Evolutionary conservation across 176 grass and related monocot genomes (phyloP).

Genomic region (Panicum miliaceum): DNA sequence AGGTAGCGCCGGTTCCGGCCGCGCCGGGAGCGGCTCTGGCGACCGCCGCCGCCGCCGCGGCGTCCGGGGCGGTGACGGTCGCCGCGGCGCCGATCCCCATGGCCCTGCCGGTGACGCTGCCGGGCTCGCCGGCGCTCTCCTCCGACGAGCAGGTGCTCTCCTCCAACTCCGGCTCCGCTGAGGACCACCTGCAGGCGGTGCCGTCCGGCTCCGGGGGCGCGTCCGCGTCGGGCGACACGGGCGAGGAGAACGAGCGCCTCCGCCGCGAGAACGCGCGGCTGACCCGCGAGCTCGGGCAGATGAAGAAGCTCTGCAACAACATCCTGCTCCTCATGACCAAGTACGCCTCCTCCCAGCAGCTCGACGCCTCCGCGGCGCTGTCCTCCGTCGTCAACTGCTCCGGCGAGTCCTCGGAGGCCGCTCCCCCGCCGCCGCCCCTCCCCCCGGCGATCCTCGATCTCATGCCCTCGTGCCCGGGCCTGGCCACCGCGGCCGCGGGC

Average conservation of each 20-base stretch:
- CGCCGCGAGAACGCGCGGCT: conserved; percentile 67
- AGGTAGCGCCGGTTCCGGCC: conserved; percentile 34
- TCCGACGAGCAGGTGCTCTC: conserved; percentile 75
- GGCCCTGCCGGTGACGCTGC: conserved; percentile 45
- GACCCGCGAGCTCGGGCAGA: conserved; percentile 76
- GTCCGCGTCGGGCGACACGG: conserved; percentile 54
- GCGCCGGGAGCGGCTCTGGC: conserved; percentile 17
- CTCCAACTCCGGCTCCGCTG: conserved; percentile 55
- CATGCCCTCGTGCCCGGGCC: conserved; percentile 55
- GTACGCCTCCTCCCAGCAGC: conserved; percentile 57
- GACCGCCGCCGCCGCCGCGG: not conserved
- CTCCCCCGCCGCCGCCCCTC: conserved; percentile 32
- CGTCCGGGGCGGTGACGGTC: conserved; percentile 44
- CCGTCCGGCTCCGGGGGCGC: conserved; percentile 40
- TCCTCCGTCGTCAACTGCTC: conserved; percentile 48
- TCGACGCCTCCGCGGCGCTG: conserved; percentile 31
- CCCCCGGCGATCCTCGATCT: conserved; percentile 61
- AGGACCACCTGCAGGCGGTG: conserved; percentile 18
- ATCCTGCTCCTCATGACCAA: conserved; percentile 87
- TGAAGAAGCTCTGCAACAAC: conserved; percentile 92
- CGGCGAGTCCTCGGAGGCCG: conserved; percentile 49
- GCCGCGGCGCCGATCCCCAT: conserved; percentile 59
- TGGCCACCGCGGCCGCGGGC: conserved; percentile 32
- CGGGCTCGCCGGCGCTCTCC: conserved; percentile 59
- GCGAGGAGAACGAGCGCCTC: conserved; percentile 77